phyloP scores from a whole-genome alignment of 148 eudicot genomes.

The Cornus florida region DNA sequence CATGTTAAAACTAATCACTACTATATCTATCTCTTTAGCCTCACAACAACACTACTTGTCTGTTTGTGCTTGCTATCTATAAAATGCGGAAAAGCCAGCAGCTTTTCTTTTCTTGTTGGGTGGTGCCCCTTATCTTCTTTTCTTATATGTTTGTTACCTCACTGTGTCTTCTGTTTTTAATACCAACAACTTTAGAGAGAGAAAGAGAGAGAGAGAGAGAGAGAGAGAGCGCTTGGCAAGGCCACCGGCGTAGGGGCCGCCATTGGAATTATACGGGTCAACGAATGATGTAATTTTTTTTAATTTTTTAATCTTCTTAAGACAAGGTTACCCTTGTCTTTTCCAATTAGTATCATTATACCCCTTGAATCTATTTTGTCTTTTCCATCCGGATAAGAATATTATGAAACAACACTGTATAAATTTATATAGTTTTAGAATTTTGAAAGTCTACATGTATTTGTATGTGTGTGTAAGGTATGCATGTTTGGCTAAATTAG shows the following conservation, averaged over 20 bases:
- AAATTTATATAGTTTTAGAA: too few species aligned
- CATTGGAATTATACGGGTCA: constrained; percentile 61
- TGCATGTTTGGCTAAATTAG: not conserved
- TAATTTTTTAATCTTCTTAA: constrained; percentile 18
- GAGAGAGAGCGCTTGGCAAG: constrained; percentile 32
- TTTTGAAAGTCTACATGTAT: too few species aligned
- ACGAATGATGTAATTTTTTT: constrained; percentile 28
- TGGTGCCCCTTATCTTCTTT: constrained; percentile 29
- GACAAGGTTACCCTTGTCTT: constrained; percentile 51
- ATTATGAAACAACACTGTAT: too few species aligned
- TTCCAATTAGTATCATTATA: constrained; percentile 13
- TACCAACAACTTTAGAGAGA: constrained; percentile 16
- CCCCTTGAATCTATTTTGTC: constrained; percentile 18
- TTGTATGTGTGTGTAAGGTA: too few species aligned
- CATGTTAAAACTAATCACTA: not conserved
- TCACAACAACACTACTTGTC: not conserved
- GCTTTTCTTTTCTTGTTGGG: constrained; percentile 21
- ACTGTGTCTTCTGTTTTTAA: constrained; percentile 38
- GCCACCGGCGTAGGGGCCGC: constrained; percentile 75
- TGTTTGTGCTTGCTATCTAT: not conserved
- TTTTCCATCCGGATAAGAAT: not conserved
- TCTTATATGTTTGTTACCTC: constrained; percentile 20
- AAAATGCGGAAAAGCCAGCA: constrained; percentile 14
- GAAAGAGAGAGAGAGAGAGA: constrained; percentile 14
- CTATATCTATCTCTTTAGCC: too few species aligned